These are phyloP conservation scores for Colletotrichum navitas DNA, from an alignment of 2,329 filamentous ascomycete genomes.

Conservation along the genomic window DNA sequence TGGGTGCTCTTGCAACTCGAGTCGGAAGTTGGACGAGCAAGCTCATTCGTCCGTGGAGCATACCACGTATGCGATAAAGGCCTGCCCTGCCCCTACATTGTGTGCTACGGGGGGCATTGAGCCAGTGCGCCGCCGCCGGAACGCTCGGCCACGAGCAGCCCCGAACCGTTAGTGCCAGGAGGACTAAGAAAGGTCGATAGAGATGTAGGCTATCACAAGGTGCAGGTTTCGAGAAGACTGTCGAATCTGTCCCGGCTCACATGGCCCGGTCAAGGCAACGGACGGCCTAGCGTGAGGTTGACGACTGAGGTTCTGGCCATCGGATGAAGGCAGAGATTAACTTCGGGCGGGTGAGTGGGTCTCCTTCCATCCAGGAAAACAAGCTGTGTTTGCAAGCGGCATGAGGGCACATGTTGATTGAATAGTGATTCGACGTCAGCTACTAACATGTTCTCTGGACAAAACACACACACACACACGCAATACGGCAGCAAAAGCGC, in stretches of 20 bases:
- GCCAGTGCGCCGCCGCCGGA: conserved; percentile 28
- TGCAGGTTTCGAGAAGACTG: conserved; percentile 38
- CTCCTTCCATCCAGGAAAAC: background rate
- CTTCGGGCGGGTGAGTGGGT: background rate
- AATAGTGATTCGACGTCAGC: background rate
- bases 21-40: conserved; percentile 19
- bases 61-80: background rate
- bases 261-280: conserved; percentile 18
- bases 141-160: conserved; percentile 20
- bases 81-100: too few relatives aligned
- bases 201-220: background rate
- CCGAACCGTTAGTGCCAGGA: conserved; percentile 1
- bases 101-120: too few relatives aligned
- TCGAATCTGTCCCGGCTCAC: conserved; percentile 26
- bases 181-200: background rate
- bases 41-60: conserved; percentile 7
- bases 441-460: background rate
- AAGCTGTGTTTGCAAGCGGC: background rate
- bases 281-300: conserved; percentile 12
- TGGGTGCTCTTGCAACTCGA: conserved; percentile 14
- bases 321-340: conserved; percentile 19
- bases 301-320: conserved; percentile 18
- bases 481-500: background rate
- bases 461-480: background rate
- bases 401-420: background rate